Conservation (phyloP, 2,329 filamentous ascomycete genomes). For the Coleophoma eucalyptorum region DNA sequence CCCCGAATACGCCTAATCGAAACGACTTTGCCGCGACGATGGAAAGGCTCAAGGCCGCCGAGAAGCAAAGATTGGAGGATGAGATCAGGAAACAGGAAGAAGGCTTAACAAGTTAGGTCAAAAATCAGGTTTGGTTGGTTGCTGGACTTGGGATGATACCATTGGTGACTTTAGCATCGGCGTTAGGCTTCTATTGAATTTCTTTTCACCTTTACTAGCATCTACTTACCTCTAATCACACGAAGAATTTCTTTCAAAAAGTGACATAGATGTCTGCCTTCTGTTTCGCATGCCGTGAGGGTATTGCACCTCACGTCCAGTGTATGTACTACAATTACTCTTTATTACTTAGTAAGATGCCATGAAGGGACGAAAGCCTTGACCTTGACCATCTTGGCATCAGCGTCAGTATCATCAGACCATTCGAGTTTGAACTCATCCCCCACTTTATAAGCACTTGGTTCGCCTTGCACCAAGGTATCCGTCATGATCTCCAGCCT, state of each 20-base stretch:
- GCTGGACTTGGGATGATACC: constrained; percentile 2
- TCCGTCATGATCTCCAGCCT: constrained; percentile 90
- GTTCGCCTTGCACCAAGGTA: constrained; percentile 64
- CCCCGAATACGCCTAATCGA: constrained; percentile 19
- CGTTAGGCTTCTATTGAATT: constrained; percentile 12
- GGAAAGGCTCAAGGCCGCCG: constrained; percentile 53
- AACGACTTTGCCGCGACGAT: constrained; percentile 39
- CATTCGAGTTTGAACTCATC: constrained; percentile 45
- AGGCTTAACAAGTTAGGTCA: constrained; percentile 30
- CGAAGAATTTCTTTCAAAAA: neutral
- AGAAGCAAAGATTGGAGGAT: constrained; percentile 48
- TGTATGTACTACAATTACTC: constrained; percentile 1
- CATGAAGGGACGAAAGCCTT: constrained; percentile 85
- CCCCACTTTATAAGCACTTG: constrained; percentile 40
- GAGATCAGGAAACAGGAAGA: constrained; percentile 41
- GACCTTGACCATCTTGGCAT: constrained; percentile 45
- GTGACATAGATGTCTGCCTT: too few relatives aligned
- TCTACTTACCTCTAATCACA: too few relatives aligned
- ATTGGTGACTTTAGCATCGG: constrained; percentile 21
- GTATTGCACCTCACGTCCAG: too few relatives aligned
- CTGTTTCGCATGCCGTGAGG: too few relatives aligned
- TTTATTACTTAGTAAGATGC: constrained; percentile 34
- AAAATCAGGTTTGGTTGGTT: too few relatives aligned
- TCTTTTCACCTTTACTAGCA: too few relatives aligned
- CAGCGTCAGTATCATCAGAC: constrained; percentile 25